Base-by-base conservation (phyloP, 2,329 filamentous ascomycete species). In the Sphaceloma murrayae region DNA sequence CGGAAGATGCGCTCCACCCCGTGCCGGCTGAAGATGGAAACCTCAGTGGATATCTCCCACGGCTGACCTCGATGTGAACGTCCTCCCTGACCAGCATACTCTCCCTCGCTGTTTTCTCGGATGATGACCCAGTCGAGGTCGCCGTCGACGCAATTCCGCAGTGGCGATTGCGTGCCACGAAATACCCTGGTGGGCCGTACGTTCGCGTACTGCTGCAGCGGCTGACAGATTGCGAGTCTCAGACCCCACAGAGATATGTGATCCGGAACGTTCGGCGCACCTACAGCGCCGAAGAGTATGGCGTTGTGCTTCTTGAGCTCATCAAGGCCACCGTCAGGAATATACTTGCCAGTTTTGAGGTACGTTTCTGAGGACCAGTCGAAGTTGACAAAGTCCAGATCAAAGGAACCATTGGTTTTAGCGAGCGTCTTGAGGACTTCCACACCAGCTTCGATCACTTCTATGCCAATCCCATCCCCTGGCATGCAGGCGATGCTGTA, bases 351-450 rank as follows among this genome's bases (percentile, higher is more conserved):
- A 0, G 72, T 78, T 56, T 72, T 70, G 57, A 79, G 79, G 61
- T 79, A 83, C 0, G 70, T 76, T 11, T 78, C 74, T 0, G 76
- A 80, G 51, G 73, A 77, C 79, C 78, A 83, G 57, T 81, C 76
- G 53, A 74, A 80, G 51, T 77, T 64, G 31, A 68, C 70, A 54
- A 82, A 83, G 8, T 74, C 62, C 0, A 85, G 64, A 10, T 64
- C 54, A 58, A 85, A 84, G 0, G 71, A 69, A 29, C 72, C 66
- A 1, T 70, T 64, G 3, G 52, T 52, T 24, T 66, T 56, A 3
- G 67, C 63, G 1, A 80, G 58, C 10, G 69, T 68, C 49, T 77
- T 67, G 40, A 85, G 61, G 0, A 80, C 80, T 31, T 70, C 65
- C 6, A 82, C 73, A 2, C 77, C 78, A 1, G 77, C 77, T 22